Base-by-base conservation (phyloP, 257 asterid species). In the Plantago major region DNA sequence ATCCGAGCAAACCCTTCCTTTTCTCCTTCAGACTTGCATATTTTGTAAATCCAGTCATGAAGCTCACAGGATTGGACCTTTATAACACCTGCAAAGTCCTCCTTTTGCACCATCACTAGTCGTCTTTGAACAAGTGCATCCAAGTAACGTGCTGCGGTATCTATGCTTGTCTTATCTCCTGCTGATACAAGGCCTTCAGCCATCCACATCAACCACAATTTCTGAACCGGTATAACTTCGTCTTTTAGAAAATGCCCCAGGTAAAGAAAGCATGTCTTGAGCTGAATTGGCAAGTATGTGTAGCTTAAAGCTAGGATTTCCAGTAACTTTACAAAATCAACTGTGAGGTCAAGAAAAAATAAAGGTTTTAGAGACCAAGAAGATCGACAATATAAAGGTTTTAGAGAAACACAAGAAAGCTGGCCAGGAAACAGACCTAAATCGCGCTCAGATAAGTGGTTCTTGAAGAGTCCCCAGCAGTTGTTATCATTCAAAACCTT, bases 261-360 rank as follows among this genome's bases (percentile, higher is more conserved):
- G 54, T 69, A 69, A 0, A 66, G 69, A 42, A 76, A 72, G 33
- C 73, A 76, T 1, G 67, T 62, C 49, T 73, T 72, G 47, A 69
- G 43, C 0, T 22, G 37, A 53, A 58, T 11, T 4, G 66, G 67
- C 40, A 76, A 62, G 6, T 42, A 3, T 17, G 13, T 5, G 55
- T 68, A 76, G 51, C 55, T 60, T 19, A 43, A 58, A 58, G 15
- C 30, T 9, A 58, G 33, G 18, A 58, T 17, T 9, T 42, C 13
- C 10, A 9, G 50, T 16, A 15, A 0, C 14, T 42, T 42, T 33
- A 2, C 33, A 11, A 3, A 14, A 12, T n/a, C 15, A 42, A 40
- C 44, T 14, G 33, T 26, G 14, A 55, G n/a, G n/a, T n/a, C n/a
- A n/a, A n/a, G n/a, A n/a, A n/a, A n/a, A n/a, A n/a, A n/a, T n/a